phyloP scores from a whole-genome alignment of 2,329 filamentous ascomycete genomes.

The Chaetoscypha palmicola region DNA sequence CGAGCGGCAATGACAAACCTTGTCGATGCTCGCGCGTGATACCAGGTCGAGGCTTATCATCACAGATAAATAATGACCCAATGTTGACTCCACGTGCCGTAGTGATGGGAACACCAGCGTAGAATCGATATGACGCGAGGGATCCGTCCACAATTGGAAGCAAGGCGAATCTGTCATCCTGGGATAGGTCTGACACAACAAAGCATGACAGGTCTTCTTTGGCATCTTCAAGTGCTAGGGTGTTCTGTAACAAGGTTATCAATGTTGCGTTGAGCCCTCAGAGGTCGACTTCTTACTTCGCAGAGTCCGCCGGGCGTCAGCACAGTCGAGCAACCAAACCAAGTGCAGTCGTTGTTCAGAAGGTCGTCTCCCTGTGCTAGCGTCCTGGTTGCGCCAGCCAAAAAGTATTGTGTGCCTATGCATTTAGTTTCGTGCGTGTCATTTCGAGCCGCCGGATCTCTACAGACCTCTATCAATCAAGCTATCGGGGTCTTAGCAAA shows the following conservation, averaged over 20 bases:
- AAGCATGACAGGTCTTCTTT: slow-evolving; percentile 6
- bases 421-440: no score
- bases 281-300: slow-evolving; percentile 25
- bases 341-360: slow-evolving; percentile 18
- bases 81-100: slow-evolving; percentile 36
- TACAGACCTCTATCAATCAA: slow-evolving; percentile 22
- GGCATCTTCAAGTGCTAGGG: slow-evolving; percentile 9
- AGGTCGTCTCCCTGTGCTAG: slow-evolving; percentile 12
- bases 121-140: slow-evolving; percentile 21
- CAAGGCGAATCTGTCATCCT: slow-evolving; percentile 13
- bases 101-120: slow-evolving; percentile 24
- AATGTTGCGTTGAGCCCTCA: no score
- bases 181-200: slow-evolving; percentile 21
- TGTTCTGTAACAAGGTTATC: no score
- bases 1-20: no score
- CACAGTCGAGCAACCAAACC: slow-evolving; percentile 25
- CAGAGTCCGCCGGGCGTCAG: slow-evolving; percentile 25
- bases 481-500: slow-evolving; percentile 3
- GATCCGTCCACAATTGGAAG: slow-evolving; percentile 17
- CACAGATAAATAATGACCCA: slow-evolving; percentile 53
- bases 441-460: slow-evolving; percentile 17
- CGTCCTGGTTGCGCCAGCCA: slow-evolving; percentile 21
- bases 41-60: slow-evolving; percentile 46
- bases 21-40: no score
- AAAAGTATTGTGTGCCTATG: slow-evolving; percentile 18